Percentiles rank a stretch among this genome's conserved stretches.
These are phyloP conservation scores for Tricholoma hemisulphureum DNA, from an alignment of 768 basidiomycete genomes.

Conservation along the genomic window DNA sequence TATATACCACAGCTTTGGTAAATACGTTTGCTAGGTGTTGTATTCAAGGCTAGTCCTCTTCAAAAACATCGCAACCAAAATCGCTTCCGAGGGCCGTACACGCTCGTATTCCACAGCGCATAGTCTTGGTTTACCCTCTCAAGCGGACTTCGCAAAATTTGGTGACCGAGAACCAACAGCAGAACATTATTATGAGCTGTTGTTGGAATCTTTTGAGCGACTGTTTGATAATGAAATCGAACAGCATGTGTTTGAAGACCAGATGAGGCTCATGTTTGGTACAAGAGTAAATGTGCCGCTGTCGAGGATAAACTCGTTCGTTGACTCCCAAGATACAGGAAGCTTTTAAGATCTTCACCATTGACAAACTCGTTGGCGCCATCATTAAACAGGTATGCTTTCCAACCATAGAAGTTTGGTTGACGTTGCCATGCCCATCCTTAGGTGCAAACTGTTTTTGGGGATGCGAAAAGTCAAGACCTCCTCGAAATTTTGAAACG, in stretches of 20 bases:
- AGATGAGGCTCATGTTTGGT: slow-evolving; percentile 85
- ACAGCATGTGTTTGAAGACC: slow-evolving; percentile 84
- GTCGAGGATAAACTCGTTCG: neutral
- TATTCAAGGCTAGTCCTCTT: slow-evolving; percentile 80
- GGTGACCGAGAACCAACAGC: slow-evolving; percentile 44
- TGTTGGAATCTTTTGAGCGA: slow-evolving; percentile 85
- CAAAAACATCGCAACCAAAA: slow-evolving; percentile 64
- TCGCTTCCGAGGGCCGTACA: slow-evolving; percentile 28
- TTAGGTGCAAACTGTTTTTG: slow-evolving; percentile 65
- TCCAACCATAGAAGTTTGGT: neutral
- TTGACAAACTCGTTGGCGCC: slow-evolving; percentile 86
- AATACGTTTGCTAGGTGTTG: slow-evolving; percentile 52
- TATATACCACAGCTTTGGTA: neutral
- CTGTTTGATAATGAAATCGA: slow-evolving; percentile 94
- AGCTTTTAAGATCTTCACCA: slow-evolving; percentile 86
- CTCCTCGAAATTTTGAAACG: slow-evolving; percentile 68
- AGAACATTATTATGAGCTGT: slow-evolving; percentile 74
- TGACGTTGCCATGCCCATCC: neutral
- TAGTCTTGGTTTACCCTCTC: slow-evolving; percentile 28
- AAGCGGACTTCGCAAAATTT: slow-evolving; percentile 25
- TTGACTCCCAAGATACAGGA: slow-evolving; percentile 39
- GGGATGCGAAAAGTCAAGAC: slow-evolving; percentile 70
- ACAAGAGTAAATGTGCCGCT: slow-evolving; percentile 49
- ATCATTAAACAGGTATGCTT: slow-evolving; percentile 82
- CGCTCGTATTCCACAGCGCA: slow-evolving; percentile 22